Evolutionary conservation across 345 rosid species (phyloP).

Genomic region (Sisymbrium irio): DNA sequence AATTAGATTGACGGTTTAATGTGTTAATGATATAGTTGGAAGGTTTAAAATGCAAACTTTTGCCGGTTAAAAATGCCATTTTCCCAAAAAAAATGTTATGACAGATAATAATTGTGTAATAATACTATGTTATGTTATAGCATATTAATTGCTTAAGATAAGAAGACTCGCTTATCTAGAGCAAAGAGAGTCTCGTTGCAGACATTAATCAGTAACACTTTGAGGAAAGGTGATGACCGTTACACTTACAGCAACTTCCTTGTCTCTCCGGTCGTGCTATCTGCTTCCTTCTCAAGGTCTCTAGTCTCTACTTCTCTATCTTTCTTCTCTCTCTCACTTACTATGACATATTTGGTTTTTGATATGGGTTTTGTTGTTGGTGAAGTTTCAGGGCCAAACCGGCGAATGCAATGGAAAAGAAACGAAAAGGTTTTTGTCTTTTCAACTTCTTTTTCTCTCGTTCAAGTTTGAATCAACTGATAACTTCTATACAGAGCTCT

Average conservation of each 20-base stretch:
- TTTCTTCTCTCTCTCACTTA: not conserved
- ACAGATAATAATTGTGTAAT: no score
- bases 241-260: constrained; percentile 16
- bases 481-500: not conserved
- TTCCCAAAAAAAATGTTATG: no score
- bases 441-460: not conserved
- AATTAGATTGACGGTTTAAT: no score
- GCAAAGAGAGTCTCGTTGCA: no score
- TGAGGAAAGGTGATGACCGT: constrained; percentile 22
- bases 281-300: constrained; percentile 32
- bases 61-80: no score
- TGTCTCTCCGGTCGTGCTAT: constrained; percentile 16
- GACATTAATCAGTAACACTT: not conserved
- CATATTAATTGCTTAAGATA: no score
- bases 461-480: not conserved
- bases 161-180: no score
- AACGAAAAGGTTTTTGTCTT: constrained; percentile 36
- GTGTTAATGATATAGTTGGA: no score
- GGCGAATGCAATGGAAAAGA: constrained; percentile 28
- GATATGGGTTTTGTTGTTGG: not conserved
- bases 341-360: not conserved
- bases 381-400: constrained; percentile 25
- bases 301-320: no score
- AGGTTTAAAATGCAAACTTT: no score
- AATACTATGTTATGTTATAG: no score